Evolutionary conservation across 176 grass and related monocot species (phyloP).

Genomic region (Ensete glaucum): DNA sequence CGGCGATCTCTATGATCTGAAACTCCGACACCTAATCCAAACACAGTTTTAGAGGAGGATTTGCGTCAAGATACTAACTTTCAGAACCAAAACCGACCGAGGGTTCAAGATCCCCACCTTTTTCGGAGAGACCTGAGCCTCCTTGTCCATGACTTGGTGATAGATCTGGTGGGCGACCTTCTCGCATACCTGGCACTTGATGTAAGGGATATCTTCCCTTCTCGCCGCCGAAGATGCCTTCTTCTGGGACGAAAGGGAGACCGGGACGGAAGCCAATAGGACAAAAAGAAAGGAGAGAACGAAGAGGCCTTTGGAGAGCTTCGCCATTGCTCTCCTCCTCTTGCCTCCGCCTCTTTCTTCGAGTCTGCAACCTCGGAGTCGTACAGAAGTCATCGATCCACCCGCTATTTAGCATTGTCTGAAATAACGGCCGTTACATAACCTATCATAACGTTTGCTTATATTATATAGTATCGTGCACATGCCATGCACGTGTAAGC

Average conservation of each 20-base stretch:
- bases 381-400: too few relatives aligned
- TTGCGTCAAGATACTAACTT: not conserved
- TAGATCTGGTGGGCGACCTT: slow-evolving; percentile 88
- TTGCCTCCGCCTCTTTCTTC: too few relatives aligned
- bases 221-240: slow-evolving; percentile 57
- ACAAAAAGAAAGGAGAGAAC: slow-evolving; percentile 27
- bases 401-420: not conserved
- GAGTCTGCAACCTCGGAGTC: too few relatives aligned
- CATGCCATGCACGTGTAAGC: not conserved
- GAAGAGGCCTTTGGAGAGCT: not conserved
- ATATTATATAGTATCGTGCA: not conserved
- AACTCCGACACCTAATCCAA: slow-evolving; percentile 69
- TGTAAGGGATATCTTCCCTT: slow-evolving; percentile 81
- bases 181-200: slow-evolving; percentile 92
- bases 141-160: slow-evolving; percentile 48
- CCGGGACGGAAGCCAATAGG: slow-evolving; percentile 17
- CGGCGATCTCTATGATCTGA: slow-evolving; percentile 92
- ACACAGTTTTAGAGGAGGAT: slow-evolving; percentile 8
- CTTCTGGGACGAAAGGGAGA: slow-evolving; percentile 22
- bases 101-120: slow-evolving; percentile 35
- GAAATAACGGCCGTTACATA: not conserved
- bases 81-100: not conserved
- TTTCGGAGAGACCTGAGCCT: slow-evolving; percentile 45
- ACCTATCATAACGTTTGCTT: not conserved
- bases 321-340: slow-evolving; percentile 7